Evolutionary conservation across 768 basidiomycete species (phyloP).

Genomic region (Suillus ampliporus): DNA sequence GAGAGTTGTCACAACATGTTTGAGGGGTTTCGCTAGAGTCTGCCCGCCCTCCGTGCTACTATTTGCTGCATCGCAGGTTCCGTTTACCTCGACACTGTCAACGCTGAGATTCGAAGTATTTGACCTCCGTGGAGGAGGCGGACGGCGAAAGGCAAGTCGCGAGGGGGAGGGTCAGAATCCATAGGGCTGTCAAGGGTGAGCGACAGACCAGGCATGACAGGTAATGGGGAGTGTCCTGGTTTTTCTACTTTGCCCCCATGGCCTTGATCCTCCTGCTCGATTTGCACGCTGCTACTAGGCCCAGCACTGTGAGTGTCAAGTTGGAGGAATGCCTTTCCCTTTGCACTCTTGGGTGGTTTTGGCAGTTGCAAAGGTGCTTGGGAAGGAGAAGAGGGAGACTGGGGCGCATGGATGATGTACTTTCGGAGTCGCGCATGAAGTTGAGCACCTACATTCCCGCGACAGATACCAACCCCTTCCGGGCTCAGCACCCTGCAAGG

Average conservation of each 20-base stretch:
- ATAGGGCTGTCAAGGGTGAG: conserved; percentile 46
- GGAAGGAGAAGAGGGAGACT: conserved; percentile 7
- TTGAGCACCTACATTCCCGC: conserved; percentile 69
- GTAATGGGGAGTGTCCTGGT: conserved; percentile 54
- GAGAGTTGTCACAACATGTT: conserved; percentile 33
- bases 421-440: conserved; percentile 60
- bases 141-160: conserved; percentile 56
- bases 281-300: conserved; percentile 36
- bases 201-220: conserved; percentile 58
- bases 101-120: conserved; percentile 64
- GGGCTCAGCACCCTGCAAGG: conserved; percentile 55
- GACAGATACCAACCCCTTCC: conserved; percentile 73
- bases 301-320: conserved; percentile 63
- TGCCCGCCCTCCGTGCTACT: too few relatives aligned
- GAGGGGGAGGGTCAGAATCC: conserved; percentile 74
- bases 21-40: not conserved
- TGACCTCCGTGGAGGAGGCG: conserved; percentile 60
- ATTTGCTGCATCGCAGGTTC: not conserved
- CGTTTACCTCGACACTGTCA: not conserved
- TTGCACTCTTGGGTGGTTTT: conserved; percentile 32
- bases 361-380: conserved; percentile 23
- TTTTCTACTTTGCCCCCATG: conserved; percentile 60
- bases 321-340: conserved; percentile 65
- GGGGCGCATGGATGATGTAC: conserved; percentile 44
- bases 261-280: not conserved